These are phyloP conservation scores for Aspergillaceae sp. DNA, from an alignment of 2,329 filamentous ascomycete species.

Conservation along the genomic window DNA sequence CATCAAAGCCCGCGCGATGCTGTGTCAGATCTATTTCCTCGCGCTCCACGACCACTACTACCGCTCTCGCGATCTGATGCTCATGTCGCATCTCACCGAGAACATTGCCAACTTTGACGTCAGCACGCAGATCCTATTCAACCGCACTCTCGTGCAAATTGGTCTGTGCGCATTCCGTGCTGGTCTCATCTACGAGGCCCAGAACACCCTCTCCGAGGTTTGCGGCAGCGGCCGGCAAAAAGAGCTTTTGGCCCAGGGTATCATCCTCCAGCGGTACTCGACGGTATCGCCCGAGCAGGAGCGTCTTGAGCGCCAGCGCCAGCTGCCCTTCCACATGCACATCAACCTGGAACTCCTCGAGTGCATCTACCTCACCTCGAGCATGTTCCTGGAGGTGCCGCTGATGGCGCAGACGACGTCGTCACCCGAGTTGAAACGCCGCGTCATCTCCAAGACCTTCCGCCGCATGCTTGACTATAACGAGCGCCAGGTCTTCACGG, in stretches of 20 bases:
- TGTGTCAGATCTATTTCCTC: constrained; percentile 97
- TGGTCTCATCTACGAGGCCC: constrained; percentile 92
- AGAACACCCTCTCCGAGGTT: constrained; percentile 95
- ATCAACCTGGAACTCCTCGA: constrained; percentile 98
- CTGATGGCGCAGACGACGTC: constrained; percentile 94
- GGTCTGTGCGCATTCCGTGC: constrained; percentile 97
- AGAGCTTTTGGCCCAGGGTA: constrained; percentile 92
- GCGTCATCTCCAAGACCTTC: constrained; percentile 98
- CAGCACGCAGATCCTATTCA: constrained; percentile 95
- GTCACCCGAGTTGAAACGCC: constrained; percentile 92
- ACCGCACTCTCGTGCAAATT: constrained; percentile 93
- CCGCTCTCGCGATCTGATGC: constrained; percentile 95
- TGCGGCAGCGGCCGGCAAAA: constrained; percentile 96
- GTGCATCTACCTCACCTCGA: constrained; percentile 97
- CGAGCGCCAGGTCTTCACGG: constrained; percentile 97
- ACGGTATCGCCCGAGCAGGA: constrained; percentile 97
- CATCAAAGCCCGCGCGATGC: constrained; percentile 89
- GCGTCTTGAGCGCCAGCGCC: constrained; percentile 89
- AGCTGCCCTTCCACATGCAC: constrained; percentile 99
- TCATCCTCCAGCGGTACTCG: constrained; percentile 95
- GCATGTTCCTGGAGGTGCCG: constrained; percentile 97
- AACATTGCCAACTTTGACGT: constrained; percentile 95
- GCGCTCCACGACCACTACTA: constrained; percentile 97
- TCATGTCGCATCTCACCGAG: constrained; percentile 98
- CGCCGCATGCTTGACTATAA: constrained; percentile 98